phyloP scores from a whole-genome alignment of 306 rosid genomes.

The Vachellia collinsii region DNA sequence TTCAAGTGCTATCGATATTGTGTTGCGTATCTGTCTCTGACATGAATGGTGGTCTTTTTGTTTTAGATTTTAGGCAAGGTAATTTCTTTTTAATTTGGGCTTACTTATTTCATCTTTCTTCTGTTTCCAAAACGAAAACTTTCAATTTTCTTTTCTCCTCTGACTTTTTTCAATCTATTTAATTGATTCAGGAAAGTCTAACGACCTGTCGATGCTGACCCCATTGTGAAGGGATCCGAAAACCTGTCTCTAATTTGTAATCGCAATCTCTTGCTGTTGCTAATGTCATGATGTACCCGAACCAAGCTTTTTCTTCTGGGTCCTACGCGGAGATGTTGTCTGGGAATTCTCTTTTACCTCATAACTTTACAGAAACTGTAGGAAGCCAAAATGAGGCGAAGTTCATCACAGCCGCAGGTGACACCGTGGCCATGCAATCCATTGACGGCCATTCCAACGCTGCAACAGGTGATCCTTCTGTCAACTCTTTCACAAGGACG shows the following conservation, averaged over 20 bases:
- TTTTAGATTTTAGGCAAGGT: conserved; percentile 36
- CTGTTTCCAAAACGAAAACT: neutral
- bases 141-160: neutral
- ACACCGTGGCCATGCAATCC: conserved; percentile 45
- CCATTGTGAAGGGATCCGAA: conserved; percentile 47
- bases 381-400: conserved; percentile 66
- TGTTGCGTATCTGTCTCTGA: conserved; percentile 22
- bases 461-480: conserved; percentile 29
- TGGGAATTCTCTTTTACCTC: conserved; percentile 47
- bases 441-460: conserved; percentile 43
- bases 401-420: conserved; percentile 60
- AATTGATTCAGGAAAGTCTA: conserved; percentile 25
- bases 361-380: conserved; percentile 51
- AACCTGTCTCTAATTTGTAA: conserved; percentile 46
- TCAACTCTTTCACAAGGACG: conserved; percentile 46
- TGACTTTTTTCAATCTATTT: neutral
- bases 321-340: conserved; percentile 64
- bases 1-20: neutral
- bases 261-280: conserved; percentile 37
- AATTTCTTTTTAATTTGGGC: conserved; percentile 3
- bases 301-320: conserved; percentile 63
- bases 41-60: conserved; percentile 26
- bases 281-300: conserved; percentile 61
- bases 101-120: neutral
- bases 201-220: conserved; percentile 33